These are phyloP conservation scores for Elsinoe perseae DNA, from an alignment of 2,329 filamentous ascomycete genomes.

Conservation along the genomic window DNA sequence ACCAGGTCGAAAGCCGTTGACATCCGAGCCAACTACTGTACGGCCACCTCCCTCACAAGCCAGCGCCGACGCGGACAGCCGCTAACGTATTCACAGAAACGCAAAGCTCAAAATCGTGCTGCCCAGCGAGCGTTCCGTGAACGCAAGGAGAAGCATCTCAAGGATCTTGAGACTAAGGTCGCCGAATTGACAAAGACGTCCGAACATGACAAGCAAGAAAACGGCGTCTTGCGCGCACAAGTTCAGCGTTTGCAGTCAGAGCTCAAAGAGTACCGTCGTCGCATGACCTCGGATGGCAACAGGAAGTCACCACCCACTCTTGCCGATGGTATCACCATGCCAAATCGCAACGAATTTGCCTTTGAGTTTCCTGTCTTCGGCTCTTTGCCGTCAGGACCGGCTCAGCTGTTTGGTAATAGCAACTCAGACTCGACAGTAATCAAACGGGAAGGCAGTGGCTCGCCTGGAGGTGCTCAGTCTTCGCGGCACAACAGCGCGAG, in stretches of 20 bases:
- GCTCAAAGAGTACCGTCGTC: constrained; percentile 83
- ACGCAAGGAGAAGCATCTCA: constrained; percentile 85
- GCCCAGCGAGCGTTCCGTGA: constrained; percentile 90
- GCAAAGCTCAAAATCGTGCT: constrained; percentile 91
- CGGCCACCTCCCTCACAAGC: constrained; percentile 36
- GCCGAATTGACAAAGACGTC: constrained; percentile 69
- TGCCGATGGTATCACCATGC: constrained; percentile 50
- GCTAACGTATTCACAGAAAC: constrained; percentile 53
- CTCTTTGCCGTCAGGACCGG: constrained; percentile 48
- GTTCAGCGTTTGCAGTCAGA: constrained; percentile 81
- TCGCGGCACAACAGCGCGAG: constrained; percentile 13
- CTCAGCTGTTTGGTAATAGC: constrained; percentile 39
- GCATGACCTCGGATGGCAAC: constrained; percentile 55
- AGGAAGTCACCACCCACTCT: constrained; percentile 11
- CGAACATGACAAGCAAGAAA: constrained; percentile 75
- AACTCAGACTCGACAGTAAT: background rate
- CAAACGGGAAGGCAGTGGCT: background rate
- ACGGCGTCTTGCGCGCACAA: constrained; percentile 72
- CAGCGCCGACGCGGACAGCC: background rate
- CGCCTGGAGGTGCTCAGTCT: background rate
- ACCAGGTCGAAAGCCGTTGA: constrained; percentile 89
- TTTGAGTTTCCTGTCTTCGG: constrained; percentile 97
- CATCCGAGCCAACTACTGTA: constrained; percentile 91
- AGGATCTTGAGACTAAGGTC: constrained; percentile 68
- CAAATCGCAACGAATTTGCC: constrained; percentile 65